Evolutionary conservation across 257 asterid species (phyloP).

Genomic region (Cinchona pubescens): DNA sequence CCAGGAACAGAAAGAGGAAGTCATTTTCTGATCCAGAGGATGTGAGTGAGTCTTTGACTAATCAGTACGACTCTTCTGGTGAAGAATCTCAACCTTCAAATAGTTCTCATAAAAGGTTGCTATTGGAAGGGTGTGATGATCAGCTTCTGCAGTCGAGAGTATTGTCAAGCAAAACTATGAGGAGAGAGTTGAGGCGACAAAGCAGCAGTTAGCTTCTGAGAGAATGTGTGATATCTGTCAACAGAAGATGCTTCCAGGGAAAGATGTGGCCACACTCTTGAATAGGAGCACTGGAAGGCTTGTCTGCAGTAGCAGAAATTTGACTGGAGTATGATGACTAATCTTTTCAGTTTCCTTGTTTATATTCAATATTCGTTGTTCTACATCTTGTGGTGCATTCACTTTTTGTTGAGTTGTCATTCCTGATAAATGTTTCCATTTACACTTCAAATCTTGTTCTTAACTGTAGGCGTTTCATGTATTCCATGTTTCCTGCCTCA

Average conservation of each 20-base stretch:
- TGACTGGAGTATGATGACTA: slow-evolving; percentile 61
- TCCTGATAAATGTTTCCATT: slow-evolving; percentile 4
- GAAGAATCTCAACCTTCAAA: slow-evolving; percentile 71
- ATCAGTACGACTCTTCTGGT: slow-evolving; percentile 65
- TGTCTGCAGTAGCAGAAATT: slow-evolving; percentile 87
- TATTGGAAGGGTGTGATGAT: slow-evolving; percentile 61
- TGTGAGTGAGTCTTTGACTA: slow-evolving; percentile 41
- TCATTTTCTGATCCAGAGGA: slow-evolving; percentile 86
- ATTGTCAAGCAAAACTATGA: slow-evolving; percentile 61
- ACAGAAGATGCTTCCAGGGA: slow-evolving; percentile 76
- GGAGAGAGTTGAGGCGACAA: slow-evolving; percentile 71
- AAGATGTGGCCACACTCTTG: slow-evolving; percentile 83
- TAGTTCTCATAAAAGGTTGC: slow-evolving; percentile 33
- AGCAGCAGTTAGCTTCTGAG: slow-evolving; percentile 64
- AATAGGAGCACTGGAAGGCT: slow-evolving; percentile 79
- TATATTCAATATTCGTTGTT: background rate
- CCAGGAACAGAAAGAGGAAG: slow-evolving; percentile 56
- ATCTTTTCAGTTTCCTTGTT: background rate
- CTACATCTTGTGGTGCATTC: background rate
- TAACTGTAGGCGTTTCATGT: slow-evolving; percentile 80
- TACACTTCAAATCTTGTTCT: slow-evolving; percentile 4
- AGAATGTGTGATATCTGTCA: slow-evolving; percentile 85
- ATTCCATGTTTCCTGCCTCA: slow-evolving; percentile 79
- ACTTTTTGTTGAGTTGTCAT: background rate
- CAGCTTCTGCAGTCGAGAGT: slow-evolving; percentile 58